Evolutionary conservation across 2,329 filamentous ascomycete species (phyloP).

Genomic region (Mollisiaceae sp.): DNA sequence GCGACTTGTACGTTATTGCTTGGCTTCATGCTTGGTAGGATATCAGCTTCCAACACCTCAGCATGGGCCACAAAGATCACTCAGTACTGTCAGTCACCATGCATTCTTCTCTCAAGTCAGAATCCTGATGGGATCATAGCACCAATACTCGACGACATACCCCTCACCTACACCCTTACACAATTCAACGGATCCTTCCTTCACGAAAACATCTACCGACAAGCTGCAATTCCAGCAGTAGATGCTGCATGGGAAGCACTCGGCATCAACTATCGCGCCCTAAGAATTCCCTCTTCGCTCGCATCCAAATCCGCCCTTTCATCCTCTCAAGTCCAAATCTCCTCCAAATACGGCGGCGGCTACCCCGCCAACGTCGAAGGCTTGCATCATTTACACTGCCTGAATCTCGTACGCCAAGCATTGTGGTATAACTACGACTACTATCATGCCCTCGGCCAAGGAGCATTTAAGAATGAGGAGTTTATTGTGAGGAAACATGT

Average conservation of each 20-base stretch:
- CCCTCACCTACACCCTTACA: slow-evolving; percentile 12
- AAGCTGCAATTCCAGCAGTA: slow-evolving; percentile 51
- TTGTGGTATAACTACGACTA: slow-evolving; percentile 59
- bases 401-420: slow-evolving; percentile 58
- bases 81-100: slow-evolving; percentile 1
- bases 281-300: background rate
- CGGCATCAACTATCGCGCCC: slow-evolving; percentile 42
- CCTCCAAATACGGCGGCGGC: slow-evolving; percentile 56
- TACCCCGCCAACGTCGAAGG: slow-evolving; percentile 55
- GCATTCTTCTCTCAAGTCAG: background rate
- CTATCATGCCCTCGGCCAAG: slow-evolving; percentile 50
- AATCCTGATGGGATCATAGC: background rate
- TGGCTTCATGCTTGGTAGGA: background rate
- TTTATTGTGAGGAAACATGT: slow-evolving; percentile 55
- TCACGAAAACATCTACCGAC: slow-evolving; percentile 54
- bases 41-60: background rate
- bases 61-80: background rate
- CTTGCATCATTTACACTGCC: slow-evolving; percentile 55
- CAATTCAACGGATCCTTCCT: slow-evolving; percentile 58
- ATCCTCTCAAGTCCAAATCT: slow-evolving; percentile 56
- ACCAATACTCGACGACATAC: slow-evolving; percentile 8
- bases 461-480: slow-evolving; percentile 55
- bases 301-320: slow-evolving; percentile 50
- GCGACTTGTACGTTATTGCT: background rate
- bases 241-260: slow-evolving; percentile 57